phyloP scores from a whole-genome alignment of 495 filamentous ascomycete genomes.

The Apodospora peruviana region DNA sequence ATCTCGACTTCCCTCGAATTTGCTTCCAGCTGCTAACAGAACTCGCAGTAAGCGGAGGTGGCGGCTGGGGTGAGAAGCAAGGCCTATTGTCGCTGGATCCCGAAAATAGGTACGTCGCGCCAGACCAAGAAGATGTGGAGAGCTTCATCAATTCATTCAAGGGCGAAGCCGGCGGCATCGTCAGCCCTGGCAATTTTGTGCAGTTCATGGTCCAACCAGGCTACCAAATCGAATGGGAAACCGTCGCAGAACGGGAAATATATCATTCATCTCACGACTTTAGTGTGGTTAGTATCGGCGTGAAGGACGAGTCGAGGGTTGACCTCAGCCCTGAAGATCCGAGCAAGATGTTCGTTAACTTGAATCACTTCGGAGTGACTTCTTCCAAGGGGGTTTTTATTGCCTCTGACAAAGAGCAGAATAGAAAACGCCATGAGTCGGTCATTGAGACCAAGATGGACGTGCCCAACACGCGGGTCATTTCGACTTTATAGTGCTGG shows the following conservation, averaged over 20 bases:
- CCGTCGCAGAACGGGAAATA: neutral
- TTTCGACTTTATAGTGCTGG: constrained; percentile 5
- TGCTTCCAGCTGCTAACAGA: constrained; percentile 1
- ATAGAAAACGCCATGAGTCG: neutral
- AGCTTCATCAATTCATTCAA: constrained; percentile 24
- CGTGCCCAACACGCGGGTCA: constrained; percentile 23
- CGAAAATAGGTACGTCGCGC: constrained; percentile 39
- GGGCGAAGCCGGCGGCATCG: constrained; percentile 24
- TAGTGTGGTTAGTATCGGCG: neutral
- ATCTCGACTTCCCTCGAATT: neutral
- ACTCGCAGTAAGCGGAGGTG: constrained; percentile 71
- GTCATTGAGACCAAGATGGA: constrained; percentile 35
- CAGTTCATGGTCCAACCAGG: constrained; percentile 42
- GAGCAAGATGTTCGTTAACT: constrained; percentile 3
- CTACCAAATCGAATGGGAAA: neutral
- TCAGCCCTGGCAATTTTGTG: constrained; percentile 38
- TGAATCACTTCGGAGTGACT: constrained; percentile 35
- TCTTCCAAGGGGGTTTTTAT: constrained; percentile 38
- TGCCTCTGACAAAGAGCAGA: neutral
- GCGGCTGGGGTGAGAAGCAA: constrained; percentile 83
- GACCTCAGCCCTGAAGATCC: neutral
- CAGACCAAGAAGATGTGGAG: constrained; percentile 23
- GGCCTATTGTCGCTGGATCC: constrained; percentile 81
- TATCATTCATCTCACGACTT: too few species aligned
- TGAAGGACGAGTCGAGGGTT: neutral